These are phyloP conservation scores for Fusarium marasasianum DNA, from an alignment of 2,329 filamentous ascomycete species.

Conservation along the genomic window DNA sequence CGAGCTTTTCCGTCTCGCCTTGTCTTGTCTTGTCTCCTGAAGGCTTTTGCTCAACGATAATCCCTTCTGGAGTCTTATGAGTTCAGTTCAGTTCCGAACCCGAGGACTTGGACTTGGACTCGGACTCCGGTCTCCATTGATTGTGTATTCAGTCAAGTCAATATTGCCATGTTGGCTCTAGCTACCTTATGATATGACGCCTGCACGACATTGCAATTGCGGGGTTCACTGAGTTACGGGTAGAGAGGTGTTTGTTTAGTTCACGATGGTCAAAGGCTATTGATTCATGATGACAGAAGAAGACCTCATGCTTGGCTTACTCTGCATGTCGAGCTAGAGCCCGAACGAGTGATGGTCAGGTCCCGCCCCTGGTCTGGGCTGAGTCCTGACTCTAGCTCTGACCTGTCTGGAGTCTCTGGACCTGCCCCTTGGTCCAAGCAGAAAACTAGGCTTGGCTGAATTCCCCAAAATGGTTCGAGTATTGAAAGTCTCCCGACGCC, in stretches of 20 bases:
- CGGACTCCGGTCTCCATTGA: slow-evolving; percentile 18
- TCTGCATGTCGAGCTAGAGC: slow-evolving; percentile 14
- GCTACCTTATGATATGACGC: neutral
- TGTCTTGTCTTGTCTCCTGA: neutral
- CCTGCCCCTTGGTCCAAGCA: slow-evolving; percentile 38
- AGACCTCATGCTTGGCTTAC: slow-evolving; percentile 20
- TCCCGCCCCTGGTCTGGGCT: slow-evolving; percentile 2
- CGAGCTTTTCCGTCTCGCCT: neutral
- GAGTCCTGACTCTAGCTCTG: neutral
- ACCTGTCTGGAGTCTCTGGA: slow-evolving; percentile 8
- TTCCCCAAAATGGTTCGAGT: slow-evolving; percentile 22
- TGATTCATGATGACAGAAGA: slow-evolving; percentile 29
- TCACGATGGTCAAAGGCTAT: neutral
- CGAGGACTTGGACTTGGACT: slow-evolving; percentile 1
- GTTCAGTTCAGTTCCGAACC: neutral
- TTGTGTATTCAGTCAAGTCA: neutral
- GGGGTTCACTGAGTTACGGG: slow-evolving; percentile 11
- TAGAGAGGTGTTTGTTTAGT: neutral
- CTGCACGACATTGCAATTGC: slow-evolving; percentile 28
- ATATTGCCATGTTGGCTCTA: neutral
- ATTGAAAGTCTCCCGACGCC: slow-evolving; percentile 28
- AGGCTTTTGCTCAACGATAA: slow-evolving; percentile 7
- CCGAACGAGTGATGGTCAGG: slow-evolving; percentile 13
- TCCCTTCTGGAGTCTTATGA: neutral
- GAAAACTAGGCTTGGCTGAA: slow-evolving; percentile 25